A percentile compares a stretch with the other conserved stretches of the same genome.
Conservation (phyloP, 2,329 filamentous ascomycete species). For the Colletotrichum acutatum region DNA sequence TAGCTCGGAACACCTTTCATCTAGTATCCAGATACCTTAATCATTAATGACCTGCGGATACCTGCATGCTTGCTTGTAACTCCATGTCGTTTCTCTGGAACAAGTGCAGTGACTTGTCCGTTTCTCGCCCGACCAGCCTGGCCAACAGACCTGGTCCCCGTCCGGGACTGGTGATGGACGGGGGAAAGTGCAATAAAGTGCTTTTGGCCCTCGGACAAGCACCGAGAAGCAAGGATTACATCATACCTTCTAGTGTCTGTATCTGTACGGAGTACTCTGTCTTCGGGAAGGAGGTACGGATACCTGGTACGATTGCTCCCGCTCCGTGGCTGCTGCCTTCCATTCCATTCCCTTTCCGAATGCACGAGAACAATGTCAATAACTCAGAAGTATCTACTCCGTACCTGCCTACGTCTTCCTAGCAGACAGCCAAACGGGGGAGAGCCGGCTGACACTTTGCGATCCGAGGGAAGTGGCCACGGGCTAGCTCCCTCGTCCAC, state of each 20-base stretch:
- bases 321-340: background rate
- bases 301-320: background rate
- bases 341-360: background rate
- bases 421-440: too few relatives aligned
- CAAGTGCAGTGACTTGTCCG: background rate
- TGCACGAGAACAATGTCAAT: background rate
- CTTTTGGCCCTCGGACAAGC: conserved; percentile 22
- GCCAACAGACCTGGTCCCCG: background rate
- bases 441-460: background rate
- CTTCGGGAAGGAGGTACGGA: background rate
- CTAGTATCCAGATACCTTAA: background rate
- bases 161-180: background rate
- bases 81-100: background rate
- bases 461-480: background rate
- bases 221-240: conserved; percentile 33
- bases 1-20: background rate
- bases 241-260: background rate
- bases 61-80: background rate
- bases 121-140: background rate
- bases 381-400: too few relatives aligned
- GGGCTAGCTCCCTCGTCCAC: background rate
- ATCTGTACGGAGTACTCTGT: too few relatives aligned
- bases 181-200: background rate
- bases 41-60: background rate
- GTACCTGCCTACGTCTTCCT: too few relatives aligned